Conservation (phyloP, 345 rosid genomes). For the Arabis alpina region DNA sequence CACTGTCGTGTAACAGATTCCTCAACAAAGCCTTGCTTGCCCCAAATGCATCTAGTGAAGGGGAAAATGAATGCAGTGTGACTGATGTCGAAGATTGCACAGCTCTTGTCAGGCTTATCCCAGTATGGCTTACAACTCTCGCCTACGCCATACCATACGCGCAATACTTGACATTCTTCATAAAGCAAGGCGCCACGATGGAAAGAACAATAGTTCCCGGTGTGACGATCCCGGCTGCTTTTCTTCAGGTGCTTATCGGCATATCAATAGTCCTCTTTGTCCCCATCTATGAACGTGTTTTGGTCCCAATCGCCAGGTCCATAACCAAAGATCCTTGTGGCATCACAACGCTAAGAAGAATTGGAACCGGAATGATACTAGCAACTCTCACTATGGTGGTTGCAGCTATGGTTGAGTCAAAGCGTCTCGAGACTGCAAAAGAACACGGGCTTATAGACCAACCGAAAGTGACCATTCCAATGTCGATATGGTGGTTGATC, state of each 20-base stretch:
- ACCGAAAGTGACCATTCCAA: constrained; percentile 36
- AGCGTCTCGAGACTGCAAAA: constrained; percentile 40
- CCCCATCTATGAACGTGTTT: constrained; percentile 55
- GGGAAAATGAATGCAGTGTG: constrained; percentile 31
- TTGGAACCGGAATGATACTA: constrained; percentile 45
- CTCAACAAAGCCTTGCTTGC: constrained; percentile 50
- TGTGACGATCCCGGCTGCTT: constrained; percentile 54
- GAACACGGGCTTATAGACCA: constrained; percentile 36
- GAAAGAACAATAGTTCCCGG: constrained; percentile 49
- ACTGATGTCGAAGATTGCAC: constrained; percentile 58
- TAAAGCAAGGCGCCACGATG: constrained; percentile 63
- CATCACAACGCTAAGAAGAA: constrained; percentile 45
- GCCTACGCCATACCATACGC: constrained; percentile 51
- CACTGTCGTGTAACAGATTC: constrained; percentile 34
- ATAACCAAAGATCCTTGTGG: constrained; percentile 42
- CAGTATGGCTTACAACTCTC: constrained; percentile 58
- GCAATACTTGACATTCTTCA: constrained; percentile 59
- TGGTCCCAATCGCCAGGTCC: constrained; percentile 49
- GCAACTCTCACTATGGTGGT: constrained; percentile 36
- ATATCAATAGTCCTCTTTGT: constrained; percentile 48
- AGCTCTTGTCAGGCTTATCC: constrained; percentile 50
- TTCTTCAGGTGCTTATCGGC: constrained; percentile 53
- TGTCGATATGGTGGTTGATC: constrained; percentile 46
- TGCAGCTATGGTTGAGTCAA: constrained; percentile 49
- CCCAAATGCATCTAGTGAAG: constrained; percentile 39